phyloP scores from a whole-genome alignment of 495 filamentous ascomycete genomes.

The Podospora bellae-mahoneyi region DNA sequence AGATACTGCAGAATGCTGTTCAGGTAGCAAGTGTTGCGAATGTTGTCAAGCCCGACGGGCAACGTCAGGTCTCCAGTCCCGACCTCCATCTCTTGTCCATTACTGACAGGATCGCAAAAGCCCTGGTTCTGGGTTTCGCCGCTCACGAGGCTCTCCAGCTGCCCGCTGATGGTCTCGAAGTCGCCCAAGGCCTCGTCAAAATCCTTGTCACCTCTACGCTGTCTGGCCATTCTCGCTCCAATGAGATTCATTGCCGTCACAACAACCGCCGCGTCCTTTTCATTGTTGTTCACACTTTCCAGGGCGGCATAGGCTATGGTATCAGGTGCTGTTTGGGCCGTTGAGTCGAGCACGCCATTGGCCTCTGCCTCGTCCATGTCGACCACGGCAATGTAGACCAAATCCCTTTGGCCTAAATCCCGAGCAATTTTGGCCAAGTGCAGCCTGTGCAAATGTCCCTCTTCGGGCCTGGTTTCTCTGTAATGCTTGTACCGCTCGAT shows the following conservation, averaged over 20 bases:
- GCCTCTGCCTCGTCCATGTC: constrained; percentile 15
- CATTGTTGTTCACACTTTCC: not conserved
- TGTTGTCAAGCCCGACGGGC: constrained; percentile 87
- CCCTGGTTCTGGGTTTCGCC: too few relatives aligned
- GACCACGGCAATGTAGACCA: not conserved
- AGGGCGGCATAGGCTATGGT: not conserved
- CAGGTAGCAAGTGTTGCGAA: constrained; percentile 96
- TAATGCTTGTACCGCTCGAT: not conserved
- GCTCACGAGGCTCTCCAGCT: too few relatives aligned
- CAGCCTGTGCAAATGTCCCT: not conserved
- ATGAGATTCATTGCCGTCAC: not conserved
- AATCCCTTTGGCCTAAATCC: not conserved
- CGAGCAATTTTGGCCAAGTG: constrained; percentile 17
- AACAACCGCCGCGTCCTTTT: not conserved
- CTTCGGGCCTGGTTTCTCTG: not conserved
- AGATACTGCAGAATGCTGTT: constrained; percentile 96
- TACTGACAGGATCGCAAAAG: too few relatives aligned
- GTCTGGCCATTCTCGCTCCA: not conserved
- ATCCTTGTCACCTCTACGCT: too few relatives aligned
- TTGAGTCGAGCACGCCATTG: not conserved
- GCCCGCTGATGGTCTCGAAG: not conserved
- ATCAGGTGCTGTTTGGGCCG: not conserved
- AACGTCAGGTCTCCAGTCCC: constrained; percentile 32
- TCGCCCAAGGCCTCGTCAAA: not conserved
- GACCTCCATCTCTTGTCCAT: too few relatives aligned